These are phyloP conservation scores for Anethum foeniculum DNA, from an alignment of 140 eudicot genomes.

Conservation along the genomic window DNA sequence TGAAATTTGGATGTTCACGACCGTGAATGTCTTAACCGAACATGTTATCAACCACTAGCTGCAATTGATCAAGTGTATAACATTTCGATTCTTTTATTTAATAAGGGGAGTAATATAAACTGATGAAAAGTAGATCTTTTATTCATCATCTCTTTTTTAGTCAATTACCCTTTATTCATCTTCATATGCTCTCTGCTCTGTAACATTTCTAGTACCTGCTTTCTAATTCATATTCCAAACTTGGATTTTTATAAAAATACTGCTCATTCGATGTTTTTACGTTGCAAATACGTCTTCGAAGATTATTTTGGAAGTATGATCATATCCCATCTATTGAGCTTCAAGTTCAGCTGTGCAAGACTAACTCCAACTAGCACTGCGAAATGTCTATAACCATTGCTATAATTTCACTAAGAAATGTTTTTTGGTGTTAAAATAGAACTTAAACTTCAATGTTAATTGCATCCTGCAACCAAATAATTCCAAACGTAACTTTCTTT, in stretches of 20 bases:
- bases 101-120: too few relatives aligned
- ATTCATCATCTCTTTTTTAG: too few relatives aligned
- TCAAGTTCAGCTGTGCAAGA: background rate
- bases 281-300: background rate
- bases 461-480: too few relatives aligned
- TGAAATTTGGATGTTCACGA: background rate
- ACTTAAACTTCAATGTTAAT: too few relatives aligned
- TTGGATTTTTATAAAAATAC: background rate
- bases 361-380: too few relatives aligned
- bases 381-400: too few relatives aligned
- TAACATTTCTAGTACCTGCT: background rate
- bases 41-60: background rate
- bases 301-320: background rate
- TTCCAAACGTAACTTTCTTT: too few relatives aligned
- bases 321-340: background rate
- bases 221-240: background rate
- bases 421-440: too few relatives aligned
- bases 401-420: too few relatives aligned
- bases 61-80: too few relatives aligned
- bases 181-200: background rate
- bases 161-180: background rate
- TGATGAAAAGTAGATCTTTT: background rate
- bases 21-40: background rate
- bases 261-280: background rate
- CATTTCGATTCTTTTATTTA: too few relatives aligned